phyloP scores from a whole-genome alignment of 2,329 filamentous ascomycete species.

The Aspergillus fischeri region DNA sequence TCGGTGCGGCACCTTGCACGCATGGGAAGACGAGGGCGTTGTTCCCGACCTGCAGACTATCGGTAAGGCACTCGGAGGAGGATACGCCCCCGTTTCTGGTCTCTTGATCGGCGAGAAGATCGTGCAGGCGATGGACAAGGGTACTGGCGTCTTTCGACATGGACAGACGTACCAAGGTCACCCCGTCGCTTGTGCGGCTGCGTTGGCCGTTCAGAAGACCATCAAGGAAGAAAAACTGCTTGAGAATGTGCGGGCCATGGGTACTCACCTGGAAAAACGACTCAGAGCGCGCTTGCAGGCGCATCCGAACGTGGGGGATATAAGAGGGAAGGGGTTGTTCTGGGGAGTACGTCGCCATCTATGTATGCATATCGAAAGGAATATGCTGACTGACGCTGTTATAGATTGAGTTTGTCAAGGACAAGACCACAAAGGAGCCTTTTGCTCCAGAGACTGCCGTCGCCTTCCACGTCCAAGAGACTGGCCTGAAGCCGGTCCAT shows the following conservation, averaged over 20 bases:
- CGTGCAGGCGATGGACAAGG: conserved; percentile 45
- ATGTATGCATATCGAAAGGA: neutral
- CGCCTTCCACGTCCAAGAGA: conserved; percentile 49
- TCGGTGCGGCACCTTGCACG: conserved; percentile 54
- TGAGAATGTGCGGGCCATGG: conserved; percentile 55
- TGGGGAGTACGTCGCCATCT: conserved; percentile 49
- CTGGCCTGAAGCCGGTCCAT: conserved; percentile 41
- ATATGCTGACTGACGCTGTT: neutral
- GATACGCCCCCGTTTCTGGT: conserved; percentile 53
- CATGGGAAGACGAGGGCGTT: conserved; percentile 57
- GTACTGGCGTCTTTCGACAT: conserved; percentile 51
- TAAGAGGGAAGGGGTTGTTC: conserved; percentile 57
- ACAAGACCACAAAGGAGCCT: conserved; percentile 52
- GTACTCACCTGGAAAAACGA: conserved; percentile 38
- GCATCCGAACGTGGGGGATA: conserved; percentile 53
- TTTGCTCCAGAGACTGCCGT: conserved; percentile 47
- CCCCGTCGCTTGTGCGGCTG: conserved; percentile 53
- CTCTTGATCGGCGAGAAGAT: conserved; percentile 51
- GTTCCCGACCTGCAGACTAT: conserved; percentile 58
- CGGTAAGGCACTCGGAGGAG: conserved; percentile 57
- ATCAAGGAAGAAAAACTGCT: conserved; percentile 56
- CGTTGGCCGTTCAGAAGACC: conserved; percentile 59
- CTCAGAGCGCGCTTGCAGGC: conserved; percentile 43
- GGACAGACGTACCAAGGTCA: conserved; percentile 61
- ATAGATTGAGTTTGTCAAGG: conserved; percentile 54